Evolutionary conservation across 2,329 filamentous ascomycete species (phyloP).

Genomic region (Diaporthe australafricana): DNA sequence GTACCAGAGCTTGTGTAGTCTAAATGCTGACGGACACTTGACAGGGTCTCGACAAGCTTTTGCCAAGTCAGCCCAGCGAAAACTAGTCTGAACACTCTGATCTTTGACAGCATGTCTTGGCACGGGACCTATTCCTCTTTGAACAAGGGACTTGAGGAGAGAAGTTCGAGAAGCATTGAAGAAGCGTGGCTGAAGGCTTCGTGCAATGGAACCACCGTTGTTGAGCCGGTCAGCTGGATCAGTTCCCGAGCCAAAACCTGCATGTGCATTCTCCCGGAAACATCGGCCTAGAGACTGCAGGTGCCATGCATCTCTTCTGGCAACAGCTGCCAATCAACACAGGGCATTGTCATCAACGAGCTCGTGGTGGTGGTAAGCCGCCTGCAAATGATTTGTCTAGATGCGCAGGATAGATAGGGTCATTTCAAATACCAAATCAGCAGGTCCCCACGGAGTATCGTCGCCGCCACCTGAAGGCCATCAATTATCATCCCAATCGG

Average conservation of each 20-base stretch:
- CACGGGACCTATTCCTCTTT: neutral
- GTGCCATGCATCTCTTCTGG: neutral
- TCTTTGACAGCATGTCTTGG: neutral
- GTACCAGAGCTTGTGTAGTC: no score
- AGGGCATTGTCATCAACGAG: neutral
- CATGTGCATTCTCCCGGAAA: neutral
- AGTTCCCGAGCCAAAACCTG: neutral
- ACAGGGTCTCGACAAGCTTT: neutral
- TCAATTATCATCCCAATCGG: neutral
- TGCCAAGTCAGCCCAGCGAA: neutral
- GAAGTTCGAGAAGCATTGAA: neutral
- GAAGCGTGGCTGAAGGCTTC: neutral
- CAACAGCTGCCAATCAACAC: neutral
- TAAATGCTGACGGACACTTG: neutral
- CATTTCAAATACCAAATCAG: neutral
- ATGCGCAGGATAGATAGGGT: neutral
- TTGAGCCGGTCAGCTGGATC: neutral
- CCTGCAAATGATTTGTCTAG: neutral
- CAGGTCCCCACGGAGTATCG: neutral
- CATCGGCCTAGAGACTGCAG: neutral
- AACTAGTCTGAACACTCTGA: neutral
- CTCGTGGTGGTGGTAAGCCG: neutral
- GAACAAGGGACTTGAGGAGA: neutral
- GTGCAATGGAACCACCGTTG: neutral
- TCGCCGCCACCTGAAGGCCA: neutral